Conservation (phyloP, 176 grass and related monocot species). For the Triticum turgidum region DNA sequence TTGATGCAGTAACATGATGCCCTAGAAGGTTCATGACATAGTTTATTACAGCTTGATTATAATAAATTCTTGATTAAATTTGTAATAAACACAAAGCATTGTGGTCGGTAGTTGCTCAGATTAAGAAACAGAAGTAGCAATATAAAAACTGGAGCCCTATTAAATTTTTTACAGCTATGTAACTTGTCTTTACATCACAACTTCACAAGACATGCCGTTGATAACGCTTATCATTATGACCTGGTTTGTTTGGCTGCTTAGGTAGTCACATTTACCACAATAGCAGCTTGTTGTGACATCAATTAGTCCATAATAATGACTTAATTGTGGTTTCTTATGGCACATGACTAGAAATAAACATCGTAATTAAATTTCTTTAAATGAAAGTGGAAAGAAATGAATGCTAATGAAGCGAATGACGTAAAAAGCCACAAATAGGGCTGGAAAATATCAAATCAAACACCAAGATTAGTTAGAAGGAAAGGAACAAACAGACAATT, state of each 20-base stretch:
- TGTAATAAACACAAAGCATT: neutral
- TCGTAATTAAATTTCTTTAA: neutral
- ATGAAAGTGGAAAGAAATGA: slow-evolving; percentile 2
- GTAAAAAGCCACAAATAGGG: neutral
- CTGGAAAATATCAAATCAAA: neutral
- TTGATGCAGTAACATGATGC: neutral
- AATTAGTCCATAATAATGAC: neutral
- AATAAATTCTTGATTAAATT: slow-evolving; percentile 4
- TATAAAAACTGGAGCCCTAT: neutral
- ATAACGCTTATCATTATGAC: neutral
- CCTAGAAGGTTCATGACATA: neutral
- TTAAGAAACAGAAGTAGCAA: neutral
- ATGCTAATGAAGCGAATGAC: neutral
- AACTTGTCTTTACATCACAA: neutral
- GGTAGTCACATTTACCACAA: neutral
- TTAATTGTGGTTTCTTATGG: neutral
- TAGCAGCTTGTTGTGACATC: slow-evolving; percentile 4
- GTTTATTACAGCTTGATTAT: neutral
- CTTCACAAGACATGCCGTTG: neutral
- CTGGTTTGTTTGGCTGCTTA: neutral
- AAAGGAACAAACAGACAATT: neutral
- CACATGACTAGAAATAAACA: no score
- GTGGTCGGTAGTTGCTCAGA: neutral
- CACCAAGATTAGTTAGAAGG: neutral
- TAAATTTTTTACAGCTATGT: neutral